Conservation (phyloP, 441 rosid genomes). For the Theobroma grandiflorum region DNA sequence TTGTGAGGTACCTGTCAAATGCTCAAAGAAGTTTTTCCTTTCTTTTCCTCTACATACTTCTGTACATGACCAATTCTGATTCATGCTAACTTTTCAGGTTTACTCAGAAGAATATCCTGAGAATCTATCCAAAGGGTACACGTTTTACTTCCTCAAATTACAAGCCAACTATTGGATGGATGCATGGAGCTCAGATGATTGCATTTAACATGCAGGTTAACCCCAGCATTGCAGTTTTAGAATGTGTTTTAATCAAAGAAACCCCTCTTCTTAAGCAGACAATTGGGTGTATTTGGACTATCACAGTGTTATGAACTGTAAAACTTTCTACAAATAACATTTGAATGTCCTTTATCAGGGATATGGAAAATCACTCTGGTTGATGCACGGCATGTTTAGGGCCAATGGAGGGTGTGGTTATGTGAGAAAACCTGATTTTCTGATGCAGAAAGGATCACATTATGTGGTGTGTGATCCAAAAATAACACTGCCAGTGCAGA, state of each 20-base stretch:
- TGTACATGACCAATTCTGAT: not conserved
- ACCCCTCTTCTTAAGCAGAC: too few relatives aligned
- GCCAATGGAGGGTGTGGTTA: conserved; percentile 81
- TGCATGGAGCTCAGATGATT: conserved; percentile 74
- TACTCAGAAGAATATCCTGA: conserved; percentile 60
- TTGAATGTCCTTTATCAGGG: conserved; percentile 42
- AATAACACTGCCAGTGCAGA: conserved; percentile 42
- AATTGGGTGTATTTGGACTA: not conserved
- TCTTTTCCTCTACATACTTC: not conserved
- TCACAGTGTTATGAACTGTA: not conserved
- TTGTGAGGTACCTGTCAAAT: conserved; percentile 52
- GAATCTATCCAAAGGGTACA: conserved; percentile 73
- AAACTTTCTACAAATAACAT: not conserved
- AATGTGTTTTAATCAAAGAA: not conserved
- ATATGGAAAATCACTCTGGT: conserved; percentile 64
- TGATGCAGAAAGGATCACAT: conserved; percentile 51
- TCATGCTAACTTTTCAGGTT: conserved; percentile 43
- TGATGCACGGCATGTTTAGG: conserved; percentile 81
- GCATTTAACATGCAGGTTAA: conserved; percentile 72
- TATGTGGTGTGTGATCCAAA: conserved; percentile 41
- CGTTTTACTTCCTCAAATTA: conserved; percentile 71
- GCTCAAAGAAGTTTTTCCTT: not conserved
- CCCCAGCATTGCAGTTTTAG: not conserved
- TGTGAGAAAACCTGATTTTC: conserved; percentile 64
- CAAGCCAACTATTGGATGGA: conserved; percentile 69